Percentiles rank a stretch among this genome's conserved stretches.
Conservation (phyloP, 768 basidiomycete genomes). For the Tricholoma saponaceum region DNA sequence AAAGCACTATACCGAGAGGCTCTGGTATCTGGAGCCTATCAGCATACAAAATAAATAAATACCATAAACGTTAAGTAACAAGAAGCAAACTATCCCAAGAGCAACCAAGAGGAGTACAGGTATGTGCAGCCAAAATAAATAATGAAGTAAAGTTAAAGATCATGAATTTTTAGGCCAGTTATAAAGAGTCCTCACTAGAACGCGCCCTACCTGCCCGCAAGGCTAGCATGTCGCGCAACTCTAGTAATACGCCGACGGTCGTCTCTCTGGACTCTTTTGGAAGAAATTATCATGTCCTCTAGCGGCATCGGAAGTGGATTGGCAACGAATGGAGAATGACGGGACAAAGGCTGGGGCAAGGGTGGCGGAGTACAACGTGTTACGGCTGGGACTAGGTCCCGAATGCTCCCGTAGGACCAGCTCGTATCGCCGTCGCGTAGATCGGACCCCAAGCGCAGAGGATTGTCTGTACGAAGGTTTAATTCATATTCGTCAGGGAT, state of each 20-base stretch:
- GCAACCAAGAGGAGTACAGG: not conserved
- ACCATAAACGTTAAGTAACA: not conserved
- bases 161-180: not conserved
- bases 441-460: slow-evolving; percentile 19
- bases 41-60: not conserved
- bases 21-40: not conserved
- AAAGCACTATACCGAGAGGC: not conserved
- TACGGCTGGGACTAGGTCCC: not conserved
- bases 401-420: not conserved
- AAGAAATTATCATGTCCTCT: slow-evolving; percentile 41
- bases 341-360: slow-evolving; percentile 8
- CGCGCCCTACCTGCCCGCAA: slow-evolving; percentile 36
- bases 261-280: slow-evolving; percentile 12
- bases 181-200: not conserved
- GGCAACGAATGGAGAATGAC: slow-evolving; percentile 23
- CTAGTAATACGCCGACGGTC: slow-evolving; percentile 19
- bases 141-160: not conserved
- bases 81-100: not conserved
- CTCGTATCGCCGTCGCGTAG: slow-evolving; percentile 1
- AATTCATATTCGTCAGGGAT: not conserved
- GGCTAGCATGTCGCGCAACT: slow-evolving; percentile 31
- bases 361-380: not conserved
- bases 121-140: not conserved
- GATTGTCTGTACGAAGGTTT: not conserved
- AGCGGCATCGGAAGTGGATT: slow-evolving; percentile 56